These are phyloP conservation scores for Hyaloperonospora arabidopsidis DNA, from an alignment of 352 stramenopile species.

Conservation along the genomic window DNA sequence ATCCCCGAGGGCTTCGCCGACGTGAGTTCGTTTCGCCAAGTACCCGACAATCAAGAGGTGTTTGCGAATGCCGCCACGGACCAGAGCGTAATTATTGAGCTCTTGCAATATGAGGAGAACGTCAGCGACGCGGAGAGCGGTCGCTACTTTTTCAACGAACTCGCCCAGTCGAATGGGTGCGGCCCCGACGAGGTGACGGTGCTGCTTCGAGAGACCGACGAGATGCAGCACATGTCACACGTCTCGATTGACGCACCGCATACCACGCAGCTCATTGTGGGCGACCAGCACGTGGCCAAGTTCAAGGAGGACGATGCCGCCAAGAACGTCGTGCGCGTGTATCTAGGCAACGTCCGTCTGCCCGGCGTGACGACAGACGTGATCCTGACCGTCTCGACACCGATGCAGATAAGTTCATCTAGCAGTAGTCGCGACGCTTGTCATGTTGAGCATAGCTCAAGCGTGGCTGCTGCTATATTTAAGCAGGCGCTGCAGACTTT, in stretches of 20 bases:
- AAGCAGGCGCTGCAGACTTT: slow-evolving; percentile 65
- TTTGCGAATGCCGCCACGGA: slow-evolving; percentile 76
- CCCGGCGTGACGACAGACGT: slow-evolving; percentile 71
- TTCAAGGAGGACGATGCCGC: slow-evolving; percentile 73
- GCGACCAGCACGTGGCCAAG: slow-evolving; percentile 77
- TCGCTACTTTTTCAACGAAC: slow-evolving; percentile 80
- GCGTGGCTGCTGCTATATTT: slow-evolving; percentile 64
- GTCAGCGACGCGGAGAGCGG: slow-evolving; percentile 44
- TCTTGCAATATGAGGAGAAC: slow-evolving; percentile 56
- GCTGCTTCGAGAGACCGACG: slow-evolving; percentile 35
- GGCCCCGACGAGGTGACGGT: slow-evolving; percentile 44
- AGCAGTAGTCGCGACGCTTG: slow-evolving; percentile 64
- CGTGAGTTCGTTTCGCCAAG: slow-evolving; percentile 78
- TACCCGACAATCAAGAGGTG: slow-evolving; percentile 84
- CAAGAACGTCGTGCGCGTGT: slow-evolving; percentile 83
- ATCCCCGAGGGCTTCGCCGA: slow-evolving; percentile 70
- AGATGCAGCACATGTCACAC: slow-evolving; percentile 18
- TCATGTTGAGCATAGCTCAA: slow-evolving; percentile 55
- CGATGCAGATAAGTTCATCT: slow-evolving; percentile 62
- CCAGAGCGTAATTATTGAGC: slow-evolving; percentile 78
- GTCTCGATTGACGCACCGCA: slow-evolving; percentile 32
- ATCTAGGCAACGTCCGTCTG: slow-evolving; percentile 65
- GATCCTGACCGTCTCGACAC: slow-evolving; percentile 72
- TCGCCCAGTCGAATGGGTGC: slow-evolving; percentile 74
- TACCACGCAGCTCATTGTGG: slow-evolving; percentile 44